Base-by-base conservation (phyloP, 441 rosid species). In the Daphne laureola region DNA sequence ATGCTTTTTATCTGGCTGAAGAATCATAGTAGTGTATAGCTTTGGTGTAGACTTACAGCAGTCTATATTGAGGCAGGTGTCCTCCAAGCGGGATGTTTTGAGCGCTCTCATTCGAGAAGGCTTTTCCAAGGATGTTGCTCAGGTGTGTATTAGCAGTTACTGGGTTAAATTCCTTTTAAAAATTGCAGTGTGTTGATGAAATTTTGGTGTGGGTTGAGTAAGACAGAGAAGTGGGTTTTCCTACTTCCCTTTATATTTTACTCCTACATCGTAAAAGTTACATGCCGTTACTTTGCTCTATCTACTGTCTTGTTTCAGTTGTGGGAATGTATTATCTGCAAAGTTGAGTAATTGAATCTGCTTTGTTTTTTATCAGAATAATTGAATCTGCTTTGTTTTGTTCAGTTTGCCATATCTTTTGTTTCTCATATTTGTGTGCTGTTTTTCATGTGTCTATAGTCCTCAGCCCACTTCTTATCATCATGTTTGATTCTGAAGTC, bases 41-140 rank as follows among this genome's bases (percentile, higher is more conserved):
- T 31, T 31, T 31, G 36, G 36, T 31, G 38, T 31, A 53, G 68
- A 43, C 46, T 26, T 59, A 15, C 53, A 23, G 16, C 49, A 54
- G 57, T 70, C 65, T 57, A 21, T 21, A 52, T 63, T 46, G 75
- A 58, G 68, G 69, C 61, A 84, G 92, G 88, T 92, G 57, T 72
- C 70, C 40, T 86, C 96, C 16, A 86, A 86, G 78, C 77, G 65
- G 46, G 90, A 82, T 57, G 54, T 84, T 49, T 74, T 71, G 44
- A 67, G 67, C 53, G 83, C 86, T 55, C 96, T 93, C 59, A 47
- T 76, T 63, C 70, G 55, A 68, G 87, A 80, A 69, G 96, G 96
- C 40, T 93, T 93, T 70, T 93, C 96, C 27, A 79, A 66, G 58
- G 95, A 86, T 67, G 90, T 93, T 8, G 89, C 97, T 16, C 88